Evolutionary conservation across 495 filamentous ascomycete species (phyloP).

Genomic region (Xanthoparmelia taractica): DNA sequence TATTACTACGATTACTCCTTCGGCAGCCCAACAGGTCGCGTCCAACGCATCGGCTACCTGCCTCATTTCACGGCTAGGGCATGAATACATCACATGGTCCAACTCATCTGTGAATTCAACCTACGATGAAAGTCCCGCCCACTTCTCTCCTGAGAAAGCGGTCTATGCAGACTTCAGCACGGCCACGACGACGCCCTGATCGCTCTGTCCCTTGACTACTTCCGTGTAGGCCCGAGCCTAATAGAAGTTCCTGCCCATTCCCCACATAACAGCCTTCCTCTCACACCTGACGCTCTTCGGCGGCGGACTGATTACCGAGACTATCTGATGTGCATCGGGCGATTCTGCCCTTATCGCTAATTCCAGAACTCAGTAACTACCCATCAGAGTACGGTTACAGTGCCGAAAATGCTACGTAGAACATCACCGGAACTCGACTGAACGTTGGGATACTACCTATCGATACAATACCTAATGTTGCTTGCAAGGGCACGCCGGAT

Average conservation of each 20-base stretch:
- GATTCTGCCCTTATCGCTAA: slow-evolving; percentile 27
- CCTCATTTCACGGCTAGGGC: slow-evolving; percentile 34
- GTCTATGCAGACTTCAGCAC: slow-evolving; percentile 45
- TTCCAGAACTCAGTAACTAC: slow-evolving; percentile 29
- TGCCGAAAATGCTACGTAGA: slow-evolving; percentile 31
- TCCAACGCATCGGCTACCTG: slow-evolving; percentile 37
- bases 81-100: slow-evolving; percentile 32
- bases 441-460: slow-evolving; percentile 38
- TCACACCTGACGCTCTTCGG: slow-evolving; percentile 35
- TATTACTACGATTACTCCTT: slow-evolving; percentile 38
- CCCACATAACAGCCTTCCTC: slow-evolving; percentile 32
- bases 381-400: slow-evolving; percentile 34
- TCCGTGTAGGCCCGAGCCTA: slow-evolving; percentile 31
- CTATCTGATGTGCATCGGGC: slow-evolving; percentile 31
- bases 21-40: slow-evolving; percentile 35
- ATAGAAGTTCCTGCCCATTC: slow-evolving; percentile 31
- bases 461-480: slow-evolving; percentile 32
- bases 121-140: slow-evolving; percentile 34
- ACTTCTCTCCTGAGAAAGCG: slow-evolving; percentile 38
- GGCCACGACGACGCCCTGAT: slow-evolving; percentile 43
- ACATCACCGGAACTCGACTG: slow-evolving; percentile 36
- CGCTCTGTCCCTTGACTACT: slow-evolving; percentile 38
- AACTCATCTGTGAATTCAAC: slow-evolving; percentile 36
- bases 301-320: slow-evolving; percentile 34
- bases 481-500: slow-evolving; percentile 31